These are phyloP conservation scores for Persicaria tinctoria DNA, from an alignment of 148 eudicot genomes.

Conservation along the genomic window DNA sequence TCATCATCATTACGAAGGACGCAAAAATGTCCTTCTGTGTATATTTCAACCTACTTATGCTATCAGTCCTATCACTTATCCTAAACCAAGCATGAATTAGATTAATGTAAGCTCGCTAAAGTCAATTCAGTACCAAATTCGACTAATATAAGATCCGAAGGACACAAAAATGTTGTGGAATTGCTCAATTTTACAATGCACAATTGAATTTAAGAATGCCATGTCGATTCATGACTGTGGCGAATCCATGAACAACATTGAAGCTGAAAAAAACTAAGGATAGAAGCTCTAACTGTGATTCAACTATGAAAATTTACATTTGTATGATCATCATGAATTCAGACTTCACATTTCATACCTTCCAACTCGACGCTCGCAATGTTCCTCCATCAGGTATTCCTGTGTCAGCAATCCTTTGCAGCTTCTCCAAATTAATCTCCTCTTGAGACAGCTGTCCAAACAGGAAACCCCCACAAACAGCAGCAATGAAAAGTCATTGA, in stretches of 20 bases:
- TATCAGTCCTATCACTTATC: background rate
- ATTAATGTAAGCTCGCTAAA: background rate
- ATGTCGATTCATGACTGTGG: background rate
- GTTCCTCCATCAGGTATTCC: slow-evolving; percentile 54
- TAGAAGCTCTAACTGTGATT: background rate
- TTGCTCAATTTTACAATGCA: background rate
- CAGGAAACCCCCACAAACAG: background rate
- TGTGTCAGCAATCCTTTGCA: slow-evolving; percentile 48
- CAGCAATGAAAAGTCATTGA: background rate
- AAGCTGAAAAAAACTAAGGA: background rate
- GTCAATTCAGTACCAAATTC: background rate
- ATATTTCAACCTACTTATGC: background rate
- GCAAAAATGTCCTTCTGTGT: background rate
- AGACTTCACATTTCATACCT: slow-evolving; percentile 26
- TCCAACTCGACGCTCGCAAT: slow-evolving; percentile 56
- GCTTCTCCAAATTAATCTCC: slow-evolving; percentile 56
- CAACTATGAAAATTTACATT: background rate
- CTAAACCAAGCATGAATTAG: background rate
- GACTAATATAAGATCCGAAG: background rate
- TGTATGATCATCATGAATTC: background rate
- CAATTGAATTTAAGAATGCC: background rate
- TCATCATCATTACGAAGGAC: background rate
- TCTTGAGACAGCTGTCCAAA: slow-evolving; percentile 37
- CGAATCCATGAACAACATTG: background rate
- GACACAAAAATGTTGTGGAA: background rate